Evolutionary conservation across 805 yeast genomes (phyloP).

Genomic region (Kluyveromyces dobzhanskii): DNA sequence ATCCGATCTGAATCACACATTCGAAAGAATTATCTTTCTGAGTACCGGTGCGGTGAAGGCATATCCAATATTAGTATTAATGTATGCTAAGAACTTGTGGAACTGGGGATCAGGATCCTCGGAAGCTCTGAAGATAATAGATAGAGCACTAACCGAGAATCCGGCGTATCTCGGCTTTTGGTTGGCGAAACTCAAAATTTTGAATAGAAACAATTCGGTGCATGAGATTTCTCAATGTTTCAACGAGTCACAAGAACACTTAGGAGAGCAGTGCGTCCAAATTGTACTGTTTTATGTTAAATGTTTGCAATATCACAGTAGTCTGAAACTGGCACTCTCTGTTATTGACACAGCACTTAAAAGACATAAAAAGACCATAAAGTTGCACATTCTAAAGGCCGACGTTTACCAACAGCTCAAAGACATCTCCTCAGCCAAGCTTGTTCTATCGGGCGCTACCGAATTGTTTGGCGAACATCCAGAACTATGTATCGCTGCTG

Average conservation of each 20-base stretch:
- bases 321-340: slow-evolving; percentile 29
- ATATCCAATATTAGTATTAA: slow-evolving; percentile 45
- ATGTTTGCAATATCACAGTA: slow-evolving; percentile 36
- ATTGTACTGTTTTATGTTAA: slow-evolving; percentile 57
- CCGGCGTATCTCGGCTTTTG: slow-evolving; percentile 49
- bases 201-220: slow-evolving; percentile 31
- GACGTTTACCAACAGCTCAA: neutral
- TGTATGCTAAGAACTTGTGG: slow-evolving; percentile 71
- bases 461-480: slow-evolving; percentile 37
- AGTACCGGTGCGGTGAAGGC: slow-evolving; percentile 34
- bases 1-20: slow-evolving; percentile 34
- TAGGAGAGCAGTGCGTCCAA: slow-evolving; percentile 14
- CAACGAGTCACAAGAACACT: neutral
- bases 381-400: neutral
- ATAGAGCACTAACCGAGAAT: slow-evolving; percentile 36
- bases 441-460: slow-evolving; percentile 43
- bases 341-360: neutral
- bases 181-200: slow-evolving; percentile 67
- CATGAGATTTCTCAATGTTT: slow-evolving; percentile 17
- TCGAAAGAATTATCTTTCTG: slow-evolving; percentile 43
- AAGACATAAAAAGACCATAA: neutral
- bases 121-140: slow-evolving; percentile 47
- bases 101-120: slow-evolving; percentile 35
- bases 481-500: slow-evolving; percentile 46
- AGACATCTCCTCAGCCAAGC: slow-evolving; percentile 32